Conservation (phyloP, 371 early-diverging fungal species). For the Catenaria anguillulae region DNA sequence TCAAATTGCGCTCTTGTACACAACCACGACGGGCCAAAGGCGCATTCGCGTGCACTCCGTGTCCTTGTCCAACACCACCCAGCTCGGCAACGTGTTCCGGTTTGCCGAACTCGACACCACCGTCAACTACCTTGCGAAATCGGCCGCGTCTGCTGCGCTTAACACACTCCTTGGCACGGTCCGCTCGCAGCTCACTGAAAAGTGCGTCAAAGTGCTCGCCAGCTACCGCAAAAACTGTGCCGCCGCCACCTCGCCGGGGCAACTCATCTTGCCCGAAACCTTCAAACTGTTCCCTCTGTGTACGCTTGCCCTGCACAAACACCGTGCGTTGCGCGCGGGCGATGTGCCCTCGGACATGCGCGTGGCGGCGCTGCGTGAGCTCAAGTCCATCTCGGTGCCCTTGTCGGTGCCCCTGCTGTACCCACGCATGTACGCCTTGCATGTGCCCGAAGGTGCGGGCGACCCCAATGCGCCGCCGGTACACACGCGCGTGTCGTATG, state of each 20-base stretch:
- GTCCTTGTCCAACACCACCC: conserved; percentile 55
- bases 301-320: conserved; percentile 66
- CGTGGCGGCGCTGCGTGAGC: conserved; percentile 52
- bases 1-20: conserved; percentile 86
- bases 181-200: conserved; percentile 67
- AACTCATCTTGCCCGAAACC: conserved; percentile 89
- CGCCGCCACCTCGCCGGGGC: conserved; percentile 71
- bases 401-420: conserved; percentile 61
- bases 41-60: conserved; percentile 82
- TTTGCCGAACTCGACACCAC: conserved; percentile 82
- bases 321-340: conserved; percentile 53
- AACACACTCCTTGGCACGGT: conserved; percentile 52
- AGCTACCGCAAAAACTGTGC: conserved; percentile 89
- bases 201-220: conserved; percentile 72
- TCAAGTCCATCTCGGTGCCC: conserved; percentile 52
- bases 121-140: conserved; percentile 64
- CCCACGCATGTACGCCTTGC: conserved; percentile 62
- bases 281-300: conserved; percentile 91
- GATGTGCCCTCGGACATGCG: conserved; percentile 53
- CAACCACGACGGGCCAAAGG: conserved; percentile 71
- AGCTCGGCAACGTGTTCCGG: conserved; percentile 68
- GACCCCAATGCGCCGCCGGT: no score
- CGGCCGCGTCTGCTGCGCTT: conserved; percentile 50
- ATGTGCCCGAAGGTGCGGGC: conserved; percentile 40
- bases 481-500: conserved; percentile 55